Base-by-base conservation (phyloP, 208 protist genomes). In the Wallacemonas sp. region DNA sequence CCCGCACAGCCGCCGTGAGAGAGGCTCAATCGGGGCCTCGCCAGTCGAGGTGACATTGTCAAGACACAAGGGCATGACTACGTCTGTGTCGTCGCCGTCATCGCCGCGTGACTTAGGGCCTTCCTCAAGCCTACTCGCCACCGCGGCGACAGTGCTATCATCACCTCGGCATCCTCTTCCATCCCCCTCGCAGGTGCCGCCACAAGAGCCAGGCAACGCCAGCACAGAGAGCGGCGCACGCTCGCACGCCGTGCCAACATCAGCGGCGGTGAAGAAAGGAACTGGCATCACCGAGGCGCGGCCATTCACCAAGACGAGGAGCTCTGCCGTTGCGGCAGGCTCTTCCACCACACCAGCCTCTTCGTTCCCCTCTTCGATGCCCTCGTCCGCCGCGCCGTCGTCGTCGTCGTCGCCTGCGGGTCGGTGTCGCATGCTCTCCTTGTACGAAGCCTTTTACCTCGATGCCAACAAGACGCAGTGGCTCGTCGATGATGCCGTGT, bases 361-460 rank as follows among this genome's bases (percentile, higher is more conserved):
- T 8, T n/a, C 26, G 21, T 15, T 26, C 2, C 12, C 34, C 41
- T 42, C 9, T 36, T 64, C 33, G 1, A 41, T 6, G 22, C 34
- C 33, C 21, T 22, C 47, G n/a, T 27, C 66, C 5, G 41, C 44
- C 41, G 30, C 34, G 17, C 8, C 54, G 36, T 22, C 53, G 14
- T 6, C 21, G 2, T 31, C 31, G 39, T 15, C 51, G 2, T 19
- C 47, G n/a, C 63, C 38, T 24, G 17, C 42, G 21, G 49, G 44
- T 6, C 11, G 58, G 11, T 77, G 70, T 36, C 58, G 41, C 17
- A 55, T 27, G 5, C 59, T 94, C 24, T 90, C 82, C 42, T 70
- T 94, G 9, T 80, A 82, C 56, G 79, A 90, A 27, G 84, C 84
- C 15, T 94, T 94, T 61, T 90, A 86, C 55, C 46, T 80, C 26